phyloP scores from a whole-genome alignment of 805 yeast species.

The Yamadazyma takamatsuzukensis region DNA sequence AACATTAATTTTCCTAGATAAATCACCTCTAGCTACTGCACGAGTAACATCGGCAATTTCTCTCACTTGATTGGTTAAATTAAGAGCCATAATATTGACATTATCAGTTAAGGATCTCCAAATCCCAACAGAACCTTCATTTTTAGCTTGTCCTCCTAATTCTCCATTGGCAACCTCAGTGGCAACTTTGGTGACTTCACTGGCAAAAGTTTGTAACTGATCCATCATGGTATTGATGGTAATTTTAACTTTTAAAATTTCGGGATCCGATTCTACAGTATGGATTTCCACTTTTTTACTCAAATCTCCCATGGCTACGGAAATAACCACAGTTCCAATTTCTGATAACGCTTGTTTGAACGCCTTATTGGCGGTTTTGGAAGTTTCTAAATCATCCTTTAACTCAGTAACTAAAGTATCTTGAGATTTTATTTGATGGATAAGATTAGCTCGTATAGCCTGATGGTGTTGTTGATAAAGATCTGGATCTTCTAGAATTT shows the following conservation, averaged over 20 bases:
- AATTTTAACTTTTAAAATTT: conserved; percentile 71
- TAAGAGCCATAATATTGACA: conserved; percentile 84
- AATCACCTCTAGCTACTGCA: conserved; percentile 85
- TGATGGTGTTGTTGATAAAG: conserved; percentile 24
- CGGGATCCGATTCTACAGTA: conserved; percentile 71
- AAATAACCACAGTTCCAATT: conserved; percentile 81
- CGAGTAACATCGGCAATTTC: conserved; percentile 88
- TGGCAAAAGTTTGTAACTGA: conserved; percentile 75
- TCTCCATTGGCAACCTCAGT: conserved; percentile 90
- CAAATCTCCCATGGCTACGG: conserved; percentile 86
- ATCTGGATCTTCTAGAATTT: conserved; percentile 38
- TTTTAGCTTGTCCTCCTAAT: conserved; percentile 84
- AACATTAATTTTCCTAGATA: conserved; percentile 78
- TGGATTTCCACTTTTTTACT: conserved; percentile 76
- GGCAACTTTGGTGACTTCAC: conserved; percentile 80
- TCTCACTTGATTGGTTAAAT: conserved; percentile 65
- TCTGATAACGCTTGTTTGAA: conserved; percentile 70
- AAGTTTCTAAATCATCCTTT: conserved; percentile 30
- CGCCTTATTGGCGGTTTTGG: conserved; percentile 60
- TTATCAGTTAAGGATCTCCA: conserved; percentile 84
- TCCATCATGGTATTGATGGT: conserved; percentile 89
- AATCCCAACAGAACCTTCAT: conserved; percentile 80
- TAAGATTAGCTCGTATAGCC: conserved; percentile 27
- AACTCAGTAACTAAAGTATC: conserved; percentile 24
- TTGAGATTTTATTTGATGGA: conserved; percentile 26